These are phyloP conservation scores for Capillidium rhysosporum DNA, from an alignment of 371 early-diverging fungal genomes.

Conservation along the genomic window DNA sequence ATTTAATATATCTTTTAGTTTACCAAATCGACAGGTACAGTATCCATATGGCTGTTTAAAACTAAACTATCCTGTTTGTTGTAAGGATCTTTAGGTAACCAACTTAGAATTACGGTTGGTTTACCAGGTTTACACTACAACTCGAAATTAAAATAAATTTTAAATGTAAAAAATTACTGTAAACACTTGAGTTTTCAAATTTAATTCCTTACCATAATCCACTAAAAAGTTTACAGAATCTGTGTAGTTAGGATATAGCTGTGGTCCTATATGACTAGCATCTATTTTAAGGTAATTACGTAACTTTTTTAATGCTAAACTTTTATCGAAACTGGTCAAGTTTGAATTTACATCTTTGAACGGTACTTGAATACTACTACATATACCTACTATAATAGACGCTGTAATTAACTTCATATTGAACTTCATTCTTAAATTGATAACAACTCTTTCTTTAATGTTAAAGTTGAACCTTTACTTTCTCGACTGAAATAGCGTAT, in stretches of 20 bases:
- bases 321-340: too few relatives aligned
- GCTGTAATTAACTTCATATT: too few relatives aligned
- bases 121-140: slow-evolving; percentile 18
- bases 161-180: slow-evolving; percentile 16
- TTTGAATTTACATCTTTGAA: too few relatives aligned
- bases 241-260: slow-evolving; percentile 55
- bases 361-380: too few relatives aligned
- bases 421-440: too few relatives aligned
- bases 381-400: too few relatives aligned
- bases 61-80: slow-evolving; percentile 29
- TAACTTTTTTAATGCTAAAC: slow-evolving; percentile 33
- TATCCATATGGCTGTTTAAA: slow-evolving; percentile 67
- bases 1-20: background rate
- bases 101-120: slow-evolving; percentile 47
- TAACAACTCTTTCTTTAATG: too few relatives aligned
- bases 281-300: slow-evolving; percentile 54
- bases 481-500: too few relatives aligned
- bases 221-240: slow-evolving; percentile 27
- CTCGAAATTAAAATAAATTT: background rate
- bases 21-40: slow-evolving; percentile 52
- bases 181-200: slow-evolving; percentile 22
- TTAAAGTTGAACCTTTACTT: too few relatives aligned
- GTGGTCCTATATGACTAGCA: slow-evolving; percentile 22
- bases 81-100: slow-evolving; percentile 22
- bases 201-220: slow-evolving; percentile 37